Percentiles rank a stretch among this genome's conserved stretches.
phyloP scores from a whole-genome alignment of 1,139 yeast species.

The Hyphopichia khmerensis region DNA sequence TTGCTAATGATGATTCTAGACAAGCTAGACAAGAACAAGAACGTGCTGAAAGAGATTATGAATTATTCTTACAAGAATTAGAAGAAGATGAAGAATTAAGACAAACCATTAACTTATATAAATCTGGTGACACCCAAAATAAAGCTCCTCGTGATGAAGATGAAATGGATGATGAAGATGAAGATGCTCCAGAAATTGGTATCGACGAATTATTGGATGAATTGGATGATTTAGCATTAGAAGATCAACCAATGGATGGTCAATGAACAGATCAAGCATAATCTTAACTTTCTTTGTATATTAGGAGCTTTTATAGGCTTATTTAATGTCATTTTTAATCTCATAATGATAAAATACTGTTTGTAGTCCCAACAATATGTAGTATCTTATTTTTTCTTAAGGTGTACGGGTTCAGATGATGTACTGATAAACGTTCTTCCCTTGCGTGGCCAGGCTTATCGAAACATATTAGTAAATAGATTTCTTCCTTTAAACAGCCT shows the following conservation, averaged over 20 bases:
- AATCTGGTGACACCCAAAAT: constrained; percentile 44
- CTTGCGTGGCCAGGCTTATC: no score
- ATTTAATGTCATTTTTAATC: not conserved
- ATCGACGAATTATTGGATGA: constrained; percentile 88
- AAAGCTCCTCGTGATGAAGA: constrained; percentile 35
- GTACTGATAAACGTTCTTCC: no score
- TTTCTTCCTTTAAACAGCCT: no score
- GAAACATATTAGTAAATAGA: no score
- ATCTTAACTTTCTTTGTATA: not conserved
- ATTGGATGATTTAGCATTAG: constrained; percentile 87
- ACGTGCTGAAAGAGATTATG: constrained; percentile 93
- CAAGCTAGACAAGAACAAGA: constrained; percentile 87
- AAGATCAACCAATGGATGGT: constrained; percentile 37
- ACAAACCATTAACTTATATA: constrained; percentile 85
- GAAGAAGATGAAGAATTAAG: constrained; percentile 97
- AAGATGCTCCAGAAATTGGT: constrained; percentile 73
- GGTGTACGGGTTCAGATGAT: no score
- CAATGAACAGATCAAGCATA: not conserved
- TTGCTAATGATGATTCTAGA: constrained; percentile 74
- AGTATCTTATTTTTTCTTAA: no score
- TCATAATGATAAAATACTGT: no score
- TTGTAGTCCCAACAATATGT: no score
- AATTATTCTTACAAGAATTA: constrained; percentile 90
- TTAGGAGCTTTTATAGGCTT: not conserved
- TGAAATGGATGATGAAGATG: constrained; percentile 52